Conservation (phyloP, 2,329 filamentous ascomycete species). For the Ploettnerulaceae sp. region DNA sequence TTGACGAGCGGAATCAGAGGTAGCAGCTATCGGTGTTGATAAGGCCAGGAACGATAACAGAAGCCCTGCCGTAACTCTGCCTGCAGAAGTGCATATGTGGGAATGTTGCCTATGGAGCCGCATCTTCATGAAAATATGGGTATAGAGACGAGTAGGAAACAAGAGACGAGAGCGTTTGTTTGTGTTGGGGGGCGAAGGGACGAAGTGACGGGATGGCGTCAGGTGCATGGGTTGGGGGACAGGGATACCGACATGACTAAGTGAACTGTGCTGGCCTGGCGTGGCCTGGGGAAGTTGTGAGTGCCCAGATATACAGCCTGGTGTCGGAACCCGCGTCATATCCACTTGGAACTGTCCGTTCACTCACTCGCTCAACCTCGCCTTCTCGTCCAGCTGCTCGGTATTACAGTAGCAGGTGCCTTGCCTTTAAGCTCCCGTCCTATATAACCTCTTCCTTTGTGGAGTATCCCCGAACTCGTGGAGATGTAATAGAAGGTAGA, state of each 20-base stretch:
- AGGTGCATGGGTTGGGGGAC: slow-evolving; percentile 1
- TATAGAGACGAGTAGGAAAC: neutral
- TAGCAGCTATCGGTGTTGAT: slow-evolving; percentile 41
- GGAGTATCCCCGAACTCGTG: slow-evolving; percentile 12
- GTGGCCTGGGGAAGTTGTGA: neutral
- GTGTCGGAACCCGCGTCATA: slow-evolving; percentile 9
- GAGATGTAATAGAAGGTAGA: slow-evolving; percentile 26
- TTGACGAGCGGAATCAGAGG: slow-evolving; percentile 34
- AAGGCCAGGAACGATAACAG: slow-evolving; percentile 64
- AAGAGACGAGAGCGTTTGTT: slow-evolving; percentile 3
- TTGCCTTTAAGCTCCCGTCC: too few relatives aligned
- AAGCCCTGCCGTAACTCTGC: slow-evolving; percentile 49
- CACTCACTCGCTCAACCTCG: neutral
- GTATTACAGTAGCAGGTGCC: slow-evolving; percentile 11
- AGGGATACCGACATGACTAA: too few relatives aligned
- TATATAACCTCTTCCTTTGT: slow-evolving; percentile 8
- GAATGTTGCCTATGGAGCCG: slow-evolving; percentile 14
- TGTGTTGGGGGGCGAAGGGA: neutral
- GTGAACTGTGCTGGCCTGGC: neutral
- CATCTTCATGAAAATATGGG: slow-evolving; percentile 15
- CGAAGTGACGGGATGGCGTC: slow-evolving; percentile 5
- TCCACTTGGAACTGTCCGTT: neutral
- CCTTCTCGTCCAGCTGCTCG: slow-evolving; percentile 3
- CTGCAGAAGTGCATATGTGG: slow-evolving; percentile 49
- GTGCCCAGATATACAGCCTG: slow-evolving; percentile 4